These are phyloP conservation scores for Pisolithus thermaeus DNA, from an alignment of 1,284 basidiomycete genomes.

Conservation along the genomic window DNA sequence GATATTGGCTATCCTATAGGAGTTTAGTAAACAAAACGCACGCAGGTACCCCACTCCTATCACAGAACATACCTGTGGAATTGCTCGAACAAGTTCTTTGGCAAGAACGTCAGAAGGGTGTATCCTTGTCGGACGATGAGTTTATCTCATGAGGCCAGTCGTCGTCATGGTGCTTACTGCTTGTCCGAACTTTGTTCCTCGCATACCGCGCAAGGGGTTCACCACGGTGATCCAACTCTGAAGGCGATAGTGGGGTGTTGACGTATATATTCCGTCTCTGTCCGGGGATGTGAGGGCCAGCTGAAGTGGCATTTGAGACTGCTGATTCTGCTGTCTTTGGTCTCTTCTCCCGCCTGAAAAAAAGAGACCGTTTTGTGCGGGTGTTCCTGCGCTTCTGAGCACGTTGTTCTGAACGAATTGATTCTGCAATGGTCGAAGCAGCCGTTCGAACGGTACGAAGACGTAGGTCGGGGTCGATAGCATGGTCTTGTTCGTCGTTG, in stretches of 20 bases:
- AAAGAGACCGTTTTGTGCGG: constrained; percentile 48
- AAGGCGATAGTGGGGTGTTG: constrained; percentile 60
- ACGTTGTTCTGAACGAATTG: constrained; percentile 70
- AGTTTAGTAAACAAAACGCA: constrained; percentile 1
- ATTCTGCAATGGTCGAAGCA: constrained; percentile 83
- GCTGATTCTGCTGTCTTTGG: constrained; percentile 31
- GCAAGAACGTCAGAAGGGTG: constrained; percentile 85
- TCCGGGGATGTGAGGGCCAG: constrained; percentile 39
- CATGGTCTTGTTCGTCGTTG: constrained; percentile 49
- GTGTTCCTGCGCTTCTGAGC: constrained; percentile 59
- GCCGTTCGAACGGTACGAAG: constrained; percentile 87
- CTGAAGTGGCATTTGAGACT: constrained; percentile 13
- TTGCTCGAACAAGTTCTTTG: constrained; percentile 92
- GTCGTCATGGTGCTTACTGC: constrained; percentile 53
- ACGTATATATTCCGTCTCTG: constrained; percentile 75
- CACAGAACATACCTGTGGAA: constrained; percentile 63
- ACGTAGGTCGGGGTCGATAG: constrained; percentile 79
- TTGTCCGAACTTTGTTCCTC: constrained; percentile 93
- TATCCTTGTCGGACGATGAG: constrained; percentile 57
- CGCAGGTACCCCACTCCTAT: background rate
- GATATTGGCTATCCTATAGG: constrained; percentile 76
- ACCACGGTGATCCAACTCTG: constrained; percentile 65
- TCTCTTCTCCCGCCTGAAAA: constrained; percentile 53
- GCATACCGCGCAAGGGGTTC: constrained; percentile 78
- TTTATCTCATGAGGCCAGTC: background rate